Conservation (phyloP, 225 moss, liverwort and hornwort species). For the Sphagnum tenellum region DNA sequence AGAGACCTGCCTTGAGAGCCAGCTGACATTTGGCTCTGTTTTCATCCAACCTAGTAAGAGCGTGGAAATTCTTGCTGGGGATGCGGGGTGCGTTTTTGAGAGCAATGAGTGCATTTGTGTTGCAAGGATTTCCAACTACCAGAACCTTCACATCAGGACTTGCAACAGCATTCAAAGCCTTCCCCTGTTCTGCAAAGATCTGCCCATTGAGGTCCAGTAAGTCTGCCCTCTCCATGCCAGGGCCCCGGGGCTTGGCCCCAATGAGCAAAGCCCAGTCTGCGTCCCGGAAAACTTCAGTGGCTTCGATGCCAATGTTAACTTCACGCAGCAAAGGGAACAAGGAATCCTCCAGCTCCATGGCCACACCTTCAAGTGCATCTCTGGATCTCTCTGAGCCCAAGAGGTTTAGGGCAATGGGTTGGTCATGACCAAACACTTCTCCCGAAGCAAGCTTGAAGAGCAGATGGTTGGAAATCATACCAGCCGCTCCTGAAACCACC, state of each 20-base stretch:
- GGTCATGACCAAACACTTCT: conserved; percentile 92
- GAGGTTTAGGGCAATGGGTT: conserved; percentile 80
- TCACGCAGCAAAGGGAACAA: conserved; percentile 77
- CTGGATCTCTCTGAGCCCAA: conserved; percentile 76
- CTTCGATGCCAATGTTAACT: conserved; percentile 85
- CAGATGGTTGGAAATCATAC: conserved; percentile 84
- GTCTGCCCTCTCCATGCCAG: conserved; percentile 89
- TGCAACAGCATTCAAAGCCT: conserved; percentile 65
- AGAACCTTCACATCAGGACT: conserved; percentile 83
- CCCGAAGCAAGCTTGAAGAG: conserved; percentile 98
- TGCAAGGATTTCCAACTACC: conserved; percentile 95
- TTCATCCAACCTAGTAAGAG: conserved; percentile 85
- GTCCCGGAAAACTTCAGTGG: conserved; percentile 59
- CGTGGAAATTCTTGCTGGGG: conserved; percentile 73
- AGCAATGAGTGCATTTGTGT: conserved; percentile 89
- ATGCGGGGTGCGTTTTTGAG: conserved; percentile 83
- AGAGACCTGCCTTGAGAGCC: conserved; percentile 85
- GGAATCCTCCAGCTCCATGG: conserved; percentile 96
- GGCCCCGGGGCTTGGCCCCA: conserved; percentile 85
- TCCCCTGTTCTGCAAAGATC: conserved; percentile 76
- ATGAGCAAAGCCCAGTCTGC: conserved; percentile 93
- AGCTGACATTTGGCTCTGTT: conserved; percentile 96
- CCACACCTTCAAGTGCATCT: conserved; percentile 89
- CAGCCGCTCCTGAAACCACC: conserved; percentile 89
- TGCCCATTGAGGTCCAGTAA: conserved; percentile 82